Base-by-base conservation (phyloP, 139 green algal genomes). In the Chlamydomonas sphaeroides region DNA sequence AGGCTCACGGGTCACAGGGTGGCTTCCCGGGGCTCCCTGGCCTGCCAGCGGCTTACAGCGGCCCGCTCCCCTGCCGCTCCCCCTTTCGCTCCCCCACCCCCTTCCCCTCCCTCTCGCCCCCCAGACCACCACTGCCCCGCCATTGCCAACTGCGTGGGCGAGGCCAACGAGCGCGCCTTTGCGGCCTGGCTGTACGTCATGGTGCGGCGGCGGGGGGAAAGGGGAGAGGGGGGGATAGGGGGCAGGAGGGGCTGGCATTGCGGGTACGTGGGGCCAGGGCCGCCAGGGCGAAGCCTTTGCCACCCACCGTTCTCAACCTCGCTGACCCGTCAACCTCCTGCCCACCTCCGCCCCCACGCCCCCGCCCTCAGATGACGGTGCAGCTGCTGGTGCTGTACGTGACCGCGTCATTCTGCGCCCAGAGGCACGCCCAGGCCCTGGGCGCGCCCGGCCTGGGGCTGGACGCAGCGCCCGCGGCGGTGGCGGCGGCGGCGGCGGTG, bases 41-140 rank as follows among this genome's bases (percentile, higher is more conserved):
- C n/a, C n/a, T n/a, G n/a, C n/a, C n/a, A n/a, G n/a, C n/a, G n/a
- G n/a, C n/a, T n/a, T n/a, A n/a, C n/a, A n/a, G n/a, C n/a, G n/a
- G n/a, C n/a, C n/a, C n/a, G n/a, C n/a, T n/a, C 28, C 61, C 61
- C 61, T 68, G 61, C 61, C 61, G 23, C 61, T 20, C 61, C n/a
- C n/a, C 61, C 23, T 28, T 41, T 23, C 61, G 23, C 61, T 20
- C 30, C 61, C 61, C n/a, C n/a, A n/a, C n/a, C n/a, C 30, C 61
- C 59, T 66, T 66, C 59, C 59, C 59, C 30, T 36, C 30, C 30
- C 59, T 23, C 59, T 28, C 30, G 36, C 59, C 59, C 30, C 59
- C 3, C 62, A 82, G 75, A 97, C 82, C 93, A 97, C 83, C 94
- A 97, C 90, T 97, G 94, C 88, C 89, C 92, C 25, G 95, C 92